A percentile compares a stretch with the other conserved stretches of the same genome.
These are phyloP conservation scores for Gonapodya prolifera DNA, from an alignment of 192 early-diverging fungal genomes.

Conservation along the genomic window DNA sequence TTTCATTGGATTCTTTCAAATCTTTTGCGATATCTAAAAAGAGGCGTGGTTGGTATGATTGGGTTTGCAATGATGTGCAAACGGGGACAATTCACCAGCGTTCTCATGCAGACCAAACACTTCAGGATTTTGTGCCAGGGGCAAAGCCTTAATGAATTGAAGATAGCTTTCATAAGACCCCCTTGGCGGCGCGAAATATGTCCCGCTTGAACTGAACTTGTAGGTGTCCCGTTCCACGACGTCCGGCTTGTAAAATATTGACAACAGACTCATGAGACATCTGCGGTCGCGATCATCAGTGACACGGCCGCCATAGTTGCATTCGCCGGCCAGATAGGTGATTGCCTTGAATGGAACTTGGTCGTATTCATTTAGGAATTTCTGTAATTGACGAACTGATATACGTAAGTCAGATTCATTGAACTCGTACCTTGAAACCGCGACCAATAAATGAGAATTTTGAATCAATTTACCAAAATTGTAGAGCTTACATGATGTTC, in stretches of 20 bases:
- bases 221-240: slow-evolving; percentile 17
- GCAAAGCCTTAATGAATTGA: slow-evolving; percentile 41
- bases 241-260: slow-evolving; percentile 32
- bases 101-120: slow-evolving; percentile 55
- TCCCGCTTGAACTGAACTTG: slow-evolving; percentile 17
- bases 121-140: slow-evolving; percentile 37
- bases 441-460: not conserved
- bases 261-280: slow-evolving; percentile 31
- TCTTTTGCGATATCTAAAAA: slow-evolving; percentile 21
- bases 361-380: slow-evolving; percentile 46
- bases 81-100: slow-evolving; percentile 14
- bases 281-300: slow-evolving; percentile 42
- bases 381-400: slow-evolving; percentile 40
- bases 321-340: slow-evolving; percentile 34
- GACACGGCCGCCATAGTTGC: slow-evolving; percentile 40
- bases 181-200: slow-evolving; percentile 28
- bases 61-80: not conserved
- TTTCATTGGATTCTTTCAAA: slow-evolving; percentile 39
- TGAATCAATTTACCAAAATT: not conserved
- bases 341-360: slow-evolving; percentile 40
- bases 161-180: slow-evolving; percentile 25
- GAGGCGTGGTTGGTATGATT: not conserved
- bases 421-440: slow-evolving; percentile 36
- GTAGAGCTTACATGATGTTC: slow-evolving; percentile 23
- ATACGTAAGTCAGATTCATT: slow-evolving; percentile 47